phyloP scores from a whole-genome alignment of 2,329 filamentous ascomycete species.

The Trichoderma atroviride region DNA sequence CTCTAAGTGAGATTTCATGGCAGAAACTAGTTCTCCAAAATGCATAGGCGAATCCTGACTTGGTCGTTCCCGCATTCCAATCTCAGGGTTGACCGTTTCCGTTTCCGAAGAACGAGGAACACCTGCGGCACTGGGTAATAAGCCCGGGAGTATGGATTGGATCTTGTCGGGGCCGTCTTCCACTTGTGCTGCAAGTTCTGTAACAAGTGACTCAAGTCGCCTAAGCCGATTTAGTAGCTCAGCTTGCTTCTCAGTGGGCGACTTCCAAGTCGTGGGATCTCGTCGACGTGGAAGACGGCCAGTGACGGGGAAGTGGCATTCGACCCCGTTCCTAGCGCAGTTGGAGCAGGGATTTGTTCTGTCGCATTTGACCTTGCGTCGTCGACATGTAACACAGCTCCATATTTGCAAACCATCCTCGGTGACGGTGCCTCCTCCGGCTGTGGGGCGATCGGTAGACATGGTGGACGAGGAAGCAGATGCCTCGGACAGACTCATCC shows the following conservation, averaged over 20 bases:
- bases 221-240: conserved; percentile 32
- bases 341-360: conserved; percentile 37
- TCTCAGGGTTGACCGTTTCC: neutral
- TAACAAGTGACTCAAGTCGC: conserved; percentile 38
- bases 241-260: conserved; percentile 36
- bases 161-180: neutral
- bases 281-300: conserved; percentile 36
- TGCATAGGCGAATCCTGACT: neutral
- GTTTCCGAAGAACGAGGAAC: neutral
- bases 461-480: neutral
- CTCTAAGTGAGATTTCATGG: neutral
- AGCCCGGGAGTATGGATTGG: neutral
- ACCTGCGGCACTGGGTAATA: conserved; percentile 6
- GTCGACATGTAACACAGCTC: conserved; percentile 40
- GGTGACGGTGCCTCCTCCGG: neutral
- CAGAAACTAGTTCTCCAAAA: neutral
- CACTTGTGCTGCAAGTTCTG: conserved; percentile 18
- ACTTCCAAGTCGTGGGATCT: conserved; percentile 26
- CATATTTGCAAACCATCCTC: conserved; percentile 27
- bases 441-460: neutral
- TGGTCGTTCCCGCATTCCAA: neutral
- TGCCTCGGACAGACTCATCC: neutral
- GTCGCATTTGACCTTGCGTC: conserved; percentile 39
- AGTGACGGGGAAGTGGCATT: conserved; percentile 39
- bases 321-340: conserved; percentile 33